phyloP scores from a whole-genome alignment of 352 stramenopile genomes.

The Phytophthora pistaciae region DNA sequence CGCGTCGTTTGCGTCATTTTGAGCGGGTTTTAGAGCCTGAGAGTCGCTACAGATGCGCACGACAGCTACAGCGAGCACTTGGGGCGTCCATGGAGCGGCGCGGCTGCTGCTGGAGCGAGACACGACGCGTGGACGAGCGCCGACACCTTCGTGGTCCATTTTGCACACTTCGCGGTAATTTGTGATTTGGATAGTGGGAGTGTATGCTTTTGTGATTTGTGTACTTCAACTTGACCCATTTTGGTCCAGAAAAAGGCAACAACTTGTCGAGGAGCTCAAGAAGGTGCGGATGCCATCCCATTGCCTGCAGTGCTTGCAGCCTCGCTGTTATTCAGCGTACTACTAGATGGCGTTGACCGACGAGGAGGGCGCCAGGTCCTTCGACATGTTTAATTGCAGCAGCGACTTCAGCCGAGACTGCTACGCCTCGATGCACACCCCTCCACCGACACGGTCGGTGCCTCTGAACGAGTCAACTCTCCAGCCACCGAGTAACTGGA shows the following conservation, averaged over 20 bases:
- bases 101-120: constrained; percentile 13
- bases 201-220: constrained; percentile 6
- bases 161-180: constrained; percentile 13
- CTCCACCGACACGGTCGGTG: constrained; percentile 6
- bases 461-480: constrained; percentile 3
- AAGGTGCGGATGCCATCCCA: background rate
- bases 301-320: background rate
- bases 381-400: constrained; percentile 18
- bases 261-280: constrained; percentile 41
- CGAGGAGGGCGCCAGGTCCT: constrained; percentile 6
- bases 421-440: constrained; percentile 31
- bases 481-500: constrained; percentile 29
- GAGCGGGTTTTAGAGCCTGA: background rate
- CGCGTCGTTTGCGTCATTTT: constrained; percentile 5
- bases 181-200: constrained; percentile 8
- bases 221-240: constrained; percentile 15
- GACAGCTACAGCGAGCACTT: constrained; percentile 22
- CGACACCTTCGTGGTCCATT: constrained; percentile 2
- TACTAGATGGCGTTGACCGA: constrained; percentile 5
- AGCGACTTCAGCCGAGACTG: constrained; percentile 29
- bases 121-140: constrained; percentile 1
- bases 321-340: no score
- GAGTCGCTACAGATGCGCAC: constrained; percentile 18
- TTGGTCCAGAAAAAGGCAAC: constrained; percentile 57
- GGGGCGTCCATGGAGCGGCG: background rate